A percentile compares a stretch with the other conserved stretches of the same genome.
Conservation (phyloP, 257 asterid genomes). For the Solanum dulcamara region DNA sequence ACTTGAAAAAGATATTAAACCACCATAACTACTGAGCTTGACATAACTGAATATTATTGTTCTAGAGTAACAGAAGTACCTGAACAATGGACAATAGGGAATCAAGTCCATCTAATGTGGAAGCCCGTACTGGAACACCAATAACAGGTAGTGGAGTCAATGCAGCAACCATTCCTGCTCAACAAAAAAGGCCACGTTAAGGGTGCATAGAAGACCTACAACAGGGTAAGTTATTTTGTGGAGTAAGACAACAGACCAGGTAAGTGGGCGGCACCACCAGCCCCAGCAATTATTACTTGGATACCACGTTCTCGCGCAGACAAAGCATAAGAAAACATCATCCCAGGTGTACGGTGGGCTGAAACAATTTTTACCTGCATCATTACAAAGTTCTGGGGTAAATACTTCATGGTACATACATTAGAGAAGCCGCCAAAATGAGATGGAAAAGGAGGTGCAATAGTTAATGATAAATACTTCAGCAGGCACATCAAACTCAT, state of each 20-base stretch:
- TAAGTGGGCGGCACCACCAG: conserved; percentile 99
- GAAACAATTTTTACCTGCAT: conserved; percentile 88
- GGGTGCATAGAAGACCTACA: neutral
- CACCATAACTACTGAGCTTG: neutral
- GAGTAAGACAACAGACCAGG: conserved; percentile 44
- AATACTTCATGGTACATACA: neutral
- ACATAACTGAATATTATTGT: neutral
- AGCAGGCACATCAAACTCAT: conserved; percentile 70
- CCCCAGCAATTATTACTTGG: conserved; percentile 95
- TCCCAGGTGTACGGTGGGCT: conserved; percentile 91
- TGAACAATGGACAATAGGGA: conserved; percentile 94
- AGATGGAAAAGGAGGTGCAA: neutral
- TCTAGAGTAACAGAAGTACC: conserved; percentile 27
- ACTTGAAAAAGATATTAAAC: neutral
- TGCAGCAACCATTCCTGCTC: conserved; percentile 94
- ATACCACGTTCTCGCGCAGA: conserved; percentile 89
- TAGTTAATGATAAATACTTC: conserved; percentile 42
- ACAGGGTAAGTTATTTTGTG: neutral
- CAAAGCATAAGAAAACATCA: conserved; percentile 68
- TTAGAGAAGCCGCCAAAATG: neutral
- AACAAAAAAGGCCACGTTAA: neutral
- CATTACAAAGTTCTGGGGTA: neutral
- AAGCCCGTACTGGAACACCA: conserved; percentile 96
- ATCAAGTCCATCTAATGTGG: conserved; percentile 85
- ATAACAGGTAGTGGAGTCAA: conserved; percentile 94